phyloP scores from a whole-genome alignment of 805 yeast species.

The Metschnikowia santaceciliae region DNA sequence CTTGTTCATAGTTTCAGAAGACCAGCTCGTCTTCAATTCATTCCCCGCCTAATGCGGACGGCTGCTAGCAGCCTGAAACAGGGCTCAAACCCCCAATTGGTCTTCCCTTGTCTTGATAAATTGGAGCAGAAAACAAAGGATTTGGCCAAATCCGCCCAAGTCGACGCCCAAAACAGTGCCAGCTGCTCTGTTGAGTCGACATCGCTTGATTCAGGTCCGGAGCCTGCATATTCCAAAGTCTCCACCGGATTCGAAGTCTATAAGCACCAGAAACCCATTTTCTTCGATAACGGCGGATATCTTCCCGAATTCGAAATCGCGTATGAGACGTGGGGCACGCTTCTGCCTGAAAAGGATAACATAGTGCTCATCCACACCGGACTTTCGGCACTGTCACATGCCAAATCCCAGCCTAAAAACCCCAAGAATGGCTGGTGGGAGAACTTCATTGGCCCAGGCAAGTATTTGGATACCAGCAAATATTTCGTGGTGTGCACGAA shows the following conservation, averaged over 20 bases:
- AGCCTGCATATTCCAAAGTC: slow-evolving; percentile 75
- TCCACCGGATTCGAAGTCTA: slow-evolving; percentile 62
- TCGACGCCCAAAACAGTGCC: slow-evolving; percentile 5
- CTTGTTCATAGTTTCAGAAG: neutral
- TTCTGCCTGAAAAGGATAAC: slow-evolving; percentile 61
- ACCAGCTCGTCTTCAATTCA: neutral
- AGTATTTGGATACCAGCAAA: slow-evolving; percentile 73
- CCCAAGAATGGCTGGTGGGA: slow-evolving; percentile 93
- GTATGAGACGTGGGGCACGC: slow-evolving; percentile 85
- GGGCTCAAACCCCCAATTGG: slow-evolving; percentile 58
- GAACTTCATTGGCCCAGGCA: slow-evolving; percentile 81
- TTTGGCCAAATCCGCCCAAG: slow-evolving; percentile 21
- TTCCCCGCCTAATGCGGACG: neutral
- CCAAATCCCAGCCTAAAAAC: slow-evolving; percentile 71
- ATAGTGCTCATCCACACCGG: slow-evolving; percentile 86
- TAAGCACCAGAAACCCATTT: slow-evolving; percentile 53
- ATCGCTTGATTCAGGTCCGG: slow-evolving; percentile 68
- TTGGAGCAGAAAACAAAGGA: slow-evolving; percentile 53
- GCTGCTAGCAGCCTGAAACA: slow-evolving; percentile 1
- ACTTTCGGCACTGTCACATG: slow-evolving; percentile 89
- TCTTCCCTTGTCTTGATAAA: slow-evolving; percentile 83
- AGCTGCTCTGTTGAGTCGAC: slow-evolving; percentile 6
- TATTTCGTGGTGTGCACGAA: slow-evolving; percentile 85
- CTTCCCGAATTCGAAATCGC: slow-evolving; percentile 78
- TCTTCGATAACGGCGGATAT: slow-evolving; percentile 77